A percentile compares a stretch with the other conserved stretches of the same genome.
Evolutionary conservation across 371 early-diverging fungal genomes (phyloP).

Genomic region (Mucor mucedo): DNA sequence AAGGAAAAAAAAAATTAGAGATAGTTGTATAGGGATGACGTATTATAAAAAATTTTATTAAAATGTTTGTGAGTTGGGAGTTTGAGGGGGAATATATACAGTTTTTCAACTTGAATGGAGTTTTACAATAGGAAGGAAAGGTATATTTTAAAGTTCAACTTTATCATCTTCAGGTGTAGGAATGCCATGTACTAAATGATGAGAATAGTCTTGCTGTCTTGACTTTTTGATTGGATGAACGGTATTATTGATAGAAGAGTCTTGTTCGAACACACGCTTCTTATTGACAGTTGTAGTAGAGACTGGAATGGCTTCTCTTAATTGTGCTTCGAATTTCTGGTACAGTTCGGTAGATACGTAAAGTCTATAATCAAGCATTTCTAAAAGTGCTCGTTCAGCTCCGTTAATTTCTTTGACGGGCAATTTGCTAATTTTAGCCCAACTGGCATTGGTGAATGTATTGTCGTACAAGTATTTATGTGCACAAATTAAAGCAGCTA

Average conservation of each 20-base stretch:
- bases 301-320: constrained; percentile 26
- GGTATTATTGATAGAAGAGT: background rate
- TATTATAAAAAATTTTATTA: background rate
- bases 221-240: constrained; percentile 19
- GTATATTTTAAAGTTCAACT: constrained; percentile 26
- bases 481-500: constrained; percentile 78
- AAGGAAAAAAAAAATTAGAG: constrained; percentile 1
- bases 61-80: background rate
- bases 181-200: constrained; percentile 22
- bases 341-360: constrained; percentile 65
- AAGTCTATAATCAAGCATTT: constrained; percentile 75
- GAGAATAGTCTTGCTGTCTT: constrained; percentile 2
- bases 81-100: background rate
- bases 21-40: background rate
- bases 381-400: constrained; percentile 74
- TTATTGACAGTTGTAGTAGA: background rate
- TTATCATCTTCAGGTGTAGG: constrained; percentile 37
- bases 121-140: background rate
- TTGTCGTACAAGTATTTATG: constrained; percentile 83
- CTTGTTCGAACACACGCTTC: constrained; percentile 10
- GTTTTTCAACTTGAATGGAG: background rate
- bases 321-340: constrained; percentile 35
- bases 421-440: constrained; percentile 80
- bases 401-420: constrained; percentile 72
- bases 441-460: constrained; percentile 82